Base-by-base conservation (phyloP, 257 asterid species). In the Solanum appendiculatum region DNA sequence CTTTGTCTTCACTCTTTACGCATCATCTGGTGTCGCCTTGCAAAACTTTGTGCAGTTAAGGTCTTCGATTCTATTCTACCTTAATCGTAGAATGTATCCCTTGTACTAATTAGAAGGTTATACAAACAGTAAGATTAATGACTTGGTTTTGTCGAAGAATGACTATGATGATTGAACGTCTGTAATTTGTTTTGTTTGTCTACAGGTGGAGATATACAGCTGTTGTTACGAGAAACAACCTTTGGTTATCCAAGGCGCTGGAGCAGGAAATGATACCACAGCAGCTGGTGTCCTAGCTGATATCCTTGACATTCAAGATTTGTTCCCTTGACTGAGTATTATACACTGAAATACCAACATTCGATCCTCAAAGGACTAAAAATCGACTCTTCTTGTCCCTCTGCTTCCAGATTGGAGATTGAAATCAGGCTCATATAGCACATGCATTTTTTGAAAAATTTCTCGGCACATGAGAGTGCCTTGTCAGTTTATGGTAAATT, bases 231-330 rank as follows among this genome's bases (percentile, higher is more conserved):
- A 89, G 27, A 82, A 94, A 82, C 96, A 92, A 66, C 98, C 98
- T 1, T 91, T 96, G 91, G 98, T 96, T 60, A 95, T 94, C 83
- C 98, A 95, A 92, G 98, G 99, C 85, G 98, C 99, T 80, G 99
- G 98, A 83, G 98, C 98, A 40, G 98, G 98, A 88, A 95, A 94
- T 72, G 98, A 95, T 78, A 96, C 99, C 18, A 96, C 99, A 8
- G 98, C 99, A 51, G 98, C 96, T 7, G 99, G 98, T 12, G 98
- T 95, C 87, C 98, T 95, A 7, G 97, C 99, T 75, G 99, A 96
- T 88, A 93, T 96, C 88, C 92, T 96, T 48, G 99, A 96, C 90
- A 40, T 94, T 86, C 98, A 88, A 88, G 99, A 96, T 92, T 91
- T 96, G 1, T 96, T 94, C 89, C 89, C 81, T 64, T 34, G n/a